Percentiles rank a stretch among this genome's conserved stretches.
Conservation (phyloP, 2,329 filamentous ascomycete genomes). For the Diaporthe vaccinii region DNA sequence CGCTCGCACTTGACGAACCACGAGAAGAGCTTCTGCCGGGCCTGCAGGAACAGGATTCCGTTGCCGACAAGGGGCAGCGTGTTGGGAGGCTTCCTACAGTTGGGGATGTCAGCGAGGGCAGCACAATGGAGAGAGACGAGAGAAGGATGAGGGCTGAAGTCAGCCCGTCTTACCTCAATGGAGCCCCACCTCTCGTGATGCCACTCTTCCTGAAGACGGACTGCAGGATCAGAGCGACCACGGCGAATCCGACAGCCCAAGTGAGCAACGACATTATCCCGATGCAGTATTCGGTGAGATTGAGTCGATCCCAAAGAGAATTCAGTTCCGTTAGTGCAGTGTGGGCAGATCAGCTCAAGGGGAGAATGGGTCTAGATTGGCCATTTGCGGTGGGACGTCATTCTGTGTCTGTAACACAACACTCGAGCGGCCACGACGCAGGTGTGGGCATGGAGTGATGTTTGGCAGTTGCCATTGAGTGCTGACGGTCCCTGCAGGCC, state of each 20-base stretch:
- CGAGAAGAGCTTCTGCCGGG: constrained; percentile 70
- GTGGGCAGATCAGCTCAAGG: background rate
- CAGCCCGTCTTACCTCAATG: constrained; percentile 40
- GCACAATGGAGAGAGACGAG: background rate
- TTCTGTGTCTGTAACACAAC: background rate
- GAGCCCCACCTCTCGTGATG: constrained; percentile 41
- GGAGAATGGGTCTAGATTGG: background rate
- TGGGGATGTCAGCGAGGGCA: background rate
- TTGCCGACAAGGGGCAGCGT: constrained; percentile 71
- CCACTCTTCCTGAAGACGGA: constrained; percentile 37
- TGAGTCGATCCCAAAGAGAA: background rate
- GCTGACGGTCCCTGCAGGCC: background rate
- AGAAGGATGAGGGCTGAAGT: background rate
- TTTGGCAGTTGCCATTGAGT: background rate
- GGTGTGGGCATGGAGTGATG: background rate
- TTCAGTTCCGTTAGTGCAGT: background rate
- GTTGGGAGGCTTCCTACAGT: constrained; percentile 60
- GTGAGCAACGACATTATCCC: constrained; percentile 34
- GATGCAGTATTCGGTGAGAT: background rate
- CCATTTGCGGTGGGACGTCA: background rate
- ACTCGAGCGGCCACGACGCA: constrained; percentile 2
- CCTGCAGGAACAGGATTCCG: constrained; percentile 71
- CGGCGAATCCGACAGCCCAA: constrained; percentile 30
- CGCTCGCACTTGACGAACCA: constrained; percentile 74
- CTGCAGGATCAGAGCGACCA: constrained; percentile 37